Evolutionary conservation across 2,329 filamentous ascomycete species (phyloP).

Genomic region (Neofusicoccum laricinum): DNA sequence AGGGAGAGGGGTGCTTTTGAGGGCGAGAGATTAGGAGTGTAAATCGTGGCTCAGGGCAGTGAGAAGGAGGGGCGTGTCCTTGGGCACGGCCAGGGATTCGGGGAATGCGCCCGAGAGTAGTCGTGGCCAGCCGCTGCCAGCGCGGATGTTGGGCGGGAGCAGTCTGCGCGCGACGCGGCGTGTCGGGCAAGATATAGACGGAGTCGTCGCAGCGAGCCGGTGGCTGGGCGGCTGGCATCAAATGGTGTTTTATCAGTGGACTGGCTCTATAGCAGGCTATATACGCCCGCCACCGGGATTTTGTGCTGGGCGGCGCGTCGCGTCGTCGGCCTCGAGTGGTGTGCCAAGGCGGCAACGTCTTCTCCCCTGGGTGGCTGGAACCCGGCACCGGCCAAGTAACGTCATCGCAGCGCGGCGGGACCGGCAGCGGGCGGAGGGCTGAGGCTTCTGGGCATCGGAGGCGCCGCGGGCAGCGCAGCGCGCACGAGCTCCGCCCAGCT

Average conservation of each 20-base stretch:
- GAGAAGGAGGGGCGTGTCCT: slow-evolving; percentile 10
- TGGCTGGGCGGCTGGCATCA: not conserved
- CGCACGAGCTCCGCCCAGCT: slow-evolving; percentile 4
- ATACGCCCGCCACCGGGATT: not conserved
- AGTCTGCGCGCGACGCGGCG: not conserved
- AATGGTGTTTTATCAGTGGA: not conserved
- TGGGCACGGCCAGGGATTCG: slow-evolving; percentile 11
- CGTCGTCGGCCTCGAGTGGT: not conserved
- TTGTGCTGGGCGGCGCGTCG: too few relatives aligned
- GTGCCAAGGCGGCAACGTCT: not conserved
- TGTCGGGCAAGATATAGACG: slow-evolving; percentile 1
- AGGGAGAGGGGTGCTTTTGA: slow-evolving; percentile 20
- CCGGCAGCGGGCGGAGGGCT: not conserved
- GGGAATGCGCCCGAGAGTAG: slow-evolving; percentile 4
- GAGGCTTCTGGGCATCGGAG: not conserved
- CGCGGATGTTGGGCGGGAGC: slow-evolving; percentile 2
- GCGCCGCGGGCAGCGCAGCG: not conserved
- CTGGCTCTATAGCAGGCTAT: not conserved
- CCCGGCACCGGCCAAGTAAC: not conserved
- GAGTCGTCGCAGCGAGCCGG: not conserved
- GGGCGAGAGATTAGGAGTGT: not conserved
- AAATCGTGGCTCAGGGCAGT: slow-evolving; percentile 8
- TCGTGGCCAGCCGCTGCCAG: slow-evolving; percentile 7
- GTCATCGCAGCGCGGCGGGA: not conserved
- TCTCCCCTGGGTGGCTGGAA: not conserved